Base-by-base conservation (phyloP, 441 rosid genomes). In the Melastoma candidum region DNA sequence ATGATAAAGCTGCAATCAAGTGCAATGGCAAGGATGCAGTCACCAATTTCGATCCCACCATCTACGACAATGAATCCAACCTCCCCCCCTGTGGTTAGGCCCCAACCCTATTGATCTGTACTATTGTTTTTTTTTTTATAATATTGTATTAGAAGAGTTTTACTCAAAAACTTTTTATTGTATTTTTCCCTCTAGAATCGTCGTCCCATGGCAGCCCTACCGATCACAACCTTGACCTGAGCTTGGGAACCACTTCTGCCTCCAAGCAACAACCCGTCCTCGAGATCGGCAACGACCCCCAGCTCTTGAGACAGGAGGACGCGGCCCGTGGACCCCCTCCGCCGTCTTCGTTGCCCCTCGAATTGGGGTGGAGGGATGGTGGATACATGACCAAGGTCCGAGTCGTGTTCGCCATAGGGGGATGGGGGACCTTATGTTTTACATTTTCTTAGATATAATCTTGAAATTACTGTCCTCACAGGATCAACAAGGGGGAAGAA, bases 1-100 rank as follows among this genome's bases (percentile, higher is more conserved):
- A 88, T 70, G 97, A 92, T 71, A 85, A 77, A 78, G 95, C 94
- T 62, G 95, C 94, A 54, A 75, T 92, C 12, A 85, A 78, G 47
- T 77, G 76, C 60, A 78, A 74, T 60, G 95, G 95, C 24, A 81
- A 76, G 64, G 95, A 93, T 51, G 95, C 98, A 3, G 81, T 93
- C 36, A 88, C 98, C 57, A 88, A 93, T 59, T 93, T 93, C 59
- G 86, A 81, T 52, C 78, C 87, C 2, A 78, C 61, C 68, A 50
- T 70, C 0, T 88, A 88, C 12, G 79, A 77, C 26, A 79, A 63
- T 10, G 78, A 79, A 61, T 59, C 64, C 11, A 50, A 36, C 22
- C 22, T 17, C 41, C 41, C 41, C 49, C 10, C 57, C 63, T 1
- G 74, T 53, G 46, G 65, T 70, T 54, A 59, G 53, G 43, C 61